Evolutionary conservation across 2,329 filamentous ascomycete genomes (phyloP).

Genomic region (Claviceps humidiphila): DNA sequence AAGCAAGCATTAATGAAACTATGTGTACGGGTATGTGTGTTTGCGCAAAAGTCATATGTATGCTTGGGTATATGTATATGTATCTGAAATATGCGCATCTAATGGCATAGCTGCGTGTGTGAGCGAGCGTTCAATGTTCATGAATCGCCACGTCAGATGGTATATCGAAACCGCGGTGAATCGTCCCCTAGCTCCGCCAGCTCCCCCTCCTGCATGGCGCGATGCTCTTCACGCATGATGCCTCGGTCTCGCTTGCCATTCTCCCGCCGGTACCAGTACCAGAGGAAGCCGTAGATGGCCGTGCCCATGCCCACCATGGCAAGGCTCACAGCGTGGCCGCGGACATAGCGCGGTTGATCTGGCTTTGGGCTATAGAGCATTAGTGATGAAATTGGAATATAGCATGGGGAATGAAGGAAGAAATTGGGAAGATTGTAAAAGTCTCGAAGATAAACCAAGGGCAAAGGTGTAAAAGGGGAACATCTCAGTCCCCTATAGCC

Average conservation of each 20-base stretch:
- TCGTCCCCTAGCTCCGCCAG: constrained; percentile 38
- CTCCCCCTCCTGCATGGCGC: constrained; percentile 31
- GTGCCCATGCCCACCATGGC: constrained; percentile 42
- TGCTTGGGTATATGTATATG: no score
- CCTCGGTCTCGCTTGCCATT: constrained; percentile 33
- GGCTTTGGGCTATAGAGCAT: constrained; percentile 22
- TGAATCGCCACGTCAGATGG: constrained; percentile 14
- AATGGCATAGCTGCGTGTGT: no score
- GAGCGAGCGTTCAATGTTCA: no score
- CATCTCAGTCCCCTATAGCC: no score
- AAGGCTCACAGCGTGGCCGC: constrained; percentile 48
- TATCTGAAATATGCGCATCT: no score
- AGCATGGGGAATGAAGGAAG: not conserved
- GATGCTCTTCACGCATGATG: constrained; percentile 23
- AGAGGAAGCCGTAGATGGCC: constrained; percentile 39
- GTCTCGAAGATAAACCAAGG: no score
- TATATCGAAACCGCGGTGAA: constrained; percentile 36
- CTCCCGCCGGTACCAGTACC: constrained; percentile 33
- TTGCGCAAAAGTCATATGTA: no score
- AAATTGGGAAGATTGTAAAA: no score
- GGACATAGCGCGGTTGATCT: constrained; percentile 44
- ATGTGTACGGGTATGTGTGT: no score
- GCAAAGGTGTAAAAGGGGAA: no score
- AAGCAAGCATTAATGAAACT: no score
- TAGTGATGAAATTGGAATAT: not conserved